A percentile compares a stretch with the other conserved stretches of the same genome.
Conservation (phyloP, 192 early-diverging fungal genomes). For the Phlyctochytrium arcticum region DNA sequence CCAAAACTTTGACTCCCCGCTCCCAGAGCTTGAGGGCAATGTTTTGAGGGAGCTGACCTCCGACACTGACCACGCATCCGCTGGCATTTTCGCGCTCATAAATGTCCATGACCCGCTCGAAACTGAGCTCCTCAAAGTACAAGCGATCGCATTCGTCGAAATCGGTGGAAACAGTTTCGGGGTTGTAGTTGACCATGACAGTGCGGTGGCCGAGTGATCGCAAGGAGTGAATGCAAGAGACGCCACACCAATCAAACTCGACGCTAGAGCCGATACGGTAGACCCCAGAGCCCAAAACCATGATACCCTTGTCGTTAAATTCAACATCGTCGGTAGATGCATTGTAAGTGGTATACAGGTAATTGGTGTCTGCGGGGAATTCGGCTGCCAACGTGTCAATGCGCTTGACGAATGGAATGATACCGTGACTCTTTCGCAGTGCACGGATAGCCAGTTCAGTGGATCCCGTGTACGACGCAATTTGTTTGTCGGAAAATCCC, state of each 20-base stretch:
- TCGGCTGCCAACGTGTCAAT: constrained; percentile 96
- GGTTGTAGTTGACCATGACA: constrained; percentile 98
- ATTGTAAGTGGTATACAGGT: constrained; percentile 98
- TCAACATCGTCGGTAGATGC: constrained; percentile 77
- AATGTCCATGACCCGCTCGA: constrained; percentile 95
- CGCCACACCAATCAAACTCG: constrained; percentile 94
- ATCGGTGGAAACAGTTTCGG: constrained; percentile 97
- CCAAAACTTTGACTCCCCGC: constrained; percentile 77
- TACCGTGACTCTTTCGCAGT: constrained; percentile 64
- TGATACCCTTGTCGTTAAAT: constrained; percentile 85
- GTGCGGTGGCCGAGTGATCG: constrained; percentile 76
- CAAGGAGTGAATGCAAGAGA: constrained; percentile 64
- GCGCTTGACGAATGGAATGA: constrained; percentile 87
- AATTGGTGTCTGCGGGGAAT: constrained; percentile 95
- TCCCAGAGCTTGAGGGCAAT: constrained; percentile 83
- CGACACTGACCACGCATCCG: constrained; percentile 88
- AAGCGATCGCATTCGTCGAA: constrained; percentile 97
- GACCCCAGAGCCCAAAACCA: constrained; percentile 96
- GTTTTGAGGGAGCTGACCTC: constrained; percentile 96
- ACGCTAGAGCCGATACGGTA: constrained; percentile 96
- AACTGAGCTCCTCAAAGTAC: constrained; percentile 95
- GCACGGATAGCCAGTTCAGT: constrained; percentile 64
- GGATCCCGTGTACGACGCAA: constrained; percentile 54
- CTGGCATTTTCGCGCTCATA: constrained; percentile 79
- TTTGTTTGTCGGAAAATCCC: constrained; percentile 89